Evolutionary conservation across 306 rosid genomes (phyloP).

Genomic region (Quercus gilva): DNA sequence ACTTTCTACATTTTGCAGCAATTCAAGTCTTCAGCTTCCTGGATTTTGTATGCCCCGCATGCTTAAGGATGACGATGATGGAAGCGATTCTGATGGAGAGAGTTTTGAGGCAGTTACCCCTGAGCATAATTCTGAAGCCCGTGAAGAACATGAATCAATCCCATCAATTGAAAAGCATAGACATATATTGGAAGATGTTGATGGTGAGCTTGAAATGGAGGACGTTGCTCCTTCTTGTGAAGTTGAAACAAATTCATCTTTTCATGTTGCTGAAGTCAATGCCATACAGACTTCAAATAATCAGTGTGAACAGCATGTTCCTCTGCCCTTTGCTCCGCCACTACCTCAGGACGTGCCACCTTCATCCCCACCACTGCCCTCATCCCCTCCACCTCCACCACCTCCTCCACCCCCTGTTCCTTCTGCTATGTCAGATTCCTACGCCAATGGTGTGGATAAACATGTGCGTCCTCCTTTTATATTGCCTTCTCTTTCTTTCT

Average conservation of each 20-base stretch:
- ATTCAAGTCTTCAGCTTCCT: constrained; percentile 90
- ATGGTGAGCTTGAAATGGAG: constrained; percentile 99
- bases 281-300: constrained; percentile 25
- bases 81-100: constrained; percentile 92
- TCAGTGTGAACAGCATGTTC: constrained; percentile 45
- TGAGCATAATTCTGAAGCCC: constrained; percentile 57
- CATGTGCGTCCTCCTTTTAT: constrained; percentile 42
- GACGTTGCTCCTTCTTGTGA: constrained; percentile 89
- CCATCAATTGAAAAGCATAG: constrained; percentile 62
- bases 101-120: constrained; percentile 97
- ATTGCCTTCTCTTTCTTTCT: constrained; percentile 5
- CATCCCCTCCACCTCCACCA: constrained; percentile 71
- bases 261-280: constrained; percentile 36
- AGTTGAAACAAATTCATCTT: constrained; percentile 46
- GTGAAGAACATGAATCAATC: constrained; percentile 40
- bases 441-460: constrained; percentile 34
- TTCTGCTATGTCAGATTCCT: constrained; percentile 47
- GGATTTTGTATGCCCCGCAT: constrained; percentile 93
- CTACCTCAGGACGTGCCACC: constrained; percentile 52
- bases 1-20: constrained; percentile 51
- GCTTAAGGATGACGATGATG: constrained; percentile 80
- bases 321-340: constrained; percentile 45
- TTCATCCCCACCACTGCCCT: constrained; percentile 69
- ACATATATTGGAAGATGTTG: constrained; percentile 94
- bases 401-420: constrained; percentile 50